phyloP scores from a whole-genome alignment of 2,329 filamentous ascomycete species.

The Cordyceps militaris region DNA sequence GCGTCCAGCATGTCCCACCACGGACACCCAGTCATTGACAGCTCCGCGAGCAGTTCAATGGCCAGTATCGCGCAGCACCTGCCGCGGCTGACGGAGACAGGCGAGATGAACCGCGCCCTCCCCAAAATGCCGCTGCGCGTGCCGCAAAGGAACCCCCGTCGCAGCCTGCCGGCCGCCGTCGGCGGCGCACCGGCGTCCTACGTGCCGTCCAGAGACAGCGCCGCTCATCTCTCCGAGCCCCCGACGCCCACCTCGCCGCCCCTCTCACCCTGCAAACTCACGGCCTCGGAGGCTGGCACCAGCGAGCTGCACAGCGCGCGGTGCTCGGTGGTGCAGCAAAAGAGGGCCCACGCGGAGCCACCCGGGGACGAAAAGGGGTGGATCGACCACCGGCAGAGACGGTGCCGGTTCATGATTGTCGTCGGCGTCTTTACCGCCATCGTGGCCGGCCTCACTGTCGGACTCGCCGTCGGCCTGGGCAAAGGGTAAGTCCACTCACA shows the following conservation, averaged over 20 bases:
- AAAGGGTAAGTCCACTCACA: constrained; percentile 5
- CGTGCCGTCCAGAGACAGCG: background rate
- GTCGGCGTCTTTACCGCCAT: constrained; percentile 12
- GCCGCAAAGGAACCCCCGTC: constrained; percentile 24
- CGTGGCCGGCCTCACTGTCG: constrained; percentile 12
- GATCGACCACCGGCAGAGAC: constrained; percentile 11
- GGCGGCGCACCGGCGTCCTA: constrained; percentile 12
- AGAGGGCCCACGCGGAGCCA: background rate
- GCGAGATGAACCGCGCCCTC: constrained; percentile 19
- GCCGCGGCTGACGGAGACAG: constrained; percentile 33
- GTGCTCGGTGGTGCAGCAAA: constrained; percentile 10
- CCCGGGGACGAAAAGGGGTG: constrained; percentile 14
- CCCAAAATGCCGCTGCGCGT: constrained; percentile 23
- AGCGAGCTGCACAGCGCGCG: background rate
- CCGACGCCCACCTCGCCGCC: background rate
- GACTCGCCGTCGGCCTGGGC: constrained; percentile 12
- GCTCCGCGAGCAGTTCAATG: constrained; percentile 18
- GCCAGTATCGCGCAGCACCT: constrained; percentile 25
- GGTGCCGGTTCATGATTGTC: constrained; percentile 13
- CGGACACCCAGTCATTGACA: background rate
- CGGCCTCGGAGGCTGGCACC: constrained; percentile 14
- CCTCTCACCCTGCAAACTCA: constrained; percentile 11
- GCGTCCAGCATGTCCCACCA: background rate
- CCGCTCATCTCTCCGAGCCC: background rate
- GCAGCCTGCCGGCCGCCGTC: constrained; percentile 18